Base-by-base conservation (phyloP, 768 basidiomycete genomes). In the Naganishia kalamii region DNA sequence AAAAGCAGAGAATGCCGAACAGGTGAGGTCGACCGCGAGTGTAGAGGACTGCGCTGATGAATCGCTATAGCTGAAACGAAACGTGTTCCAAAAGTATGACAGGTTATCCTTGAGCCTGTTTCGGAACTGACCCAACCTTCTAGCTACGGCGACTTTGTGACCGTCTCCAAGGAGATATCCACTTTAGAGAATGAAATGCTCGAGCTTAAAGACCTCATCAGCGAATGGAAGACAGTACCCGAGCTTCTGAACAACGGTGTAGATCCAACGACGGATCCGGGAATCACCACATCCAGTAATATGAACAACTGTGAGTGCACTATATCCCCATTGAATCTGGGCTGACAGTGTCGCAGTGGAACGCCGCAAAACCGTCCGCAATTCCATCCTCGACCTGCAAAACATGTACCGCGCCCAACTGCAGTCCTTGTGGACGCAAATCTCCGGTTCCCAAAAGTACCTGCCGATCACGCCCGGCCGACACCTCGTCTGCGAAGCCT, bases 141-240 rank as follows among this genome's bases (percentile, higher is more conserved):
- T 72, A 98, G 94, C 79, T 98, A 98, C 74, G 89, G 92, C 49
- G 92, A 98, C 76, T 98, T 98, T 75, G 90, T 99, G 29, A 83
- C 88, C 62, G 90, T 99, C 23, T 96, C 96, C 3, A 98, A 98
- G 75, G 96, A 98, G 79, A 94, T 99, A 61, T 87, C 89, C 29
- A 87, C 89, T 0, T 84, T 99, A 29, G 96, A 99, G 81, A 93
- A 92, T 73, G 93, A 97, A 77, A 90, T 98, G 88, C 84, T 97
- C 32, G 93, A 98, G 73, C 85, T 99, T 76, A 97, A 96, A 77
- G 91, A 93, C 62, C 84, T 88, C 6, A 82, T 98, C 3, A 87
- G 89, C 13, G 96, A 99, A 74, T 98, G 93, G 88, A 92, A 93
- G 77, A 86, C 86, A 62, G 92, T 98, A 84, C 94, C 96, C 0